Conservation (phyloP, 2,329 filamentous ascomycete genomes). For the Penicillium glabrum region DNA sequence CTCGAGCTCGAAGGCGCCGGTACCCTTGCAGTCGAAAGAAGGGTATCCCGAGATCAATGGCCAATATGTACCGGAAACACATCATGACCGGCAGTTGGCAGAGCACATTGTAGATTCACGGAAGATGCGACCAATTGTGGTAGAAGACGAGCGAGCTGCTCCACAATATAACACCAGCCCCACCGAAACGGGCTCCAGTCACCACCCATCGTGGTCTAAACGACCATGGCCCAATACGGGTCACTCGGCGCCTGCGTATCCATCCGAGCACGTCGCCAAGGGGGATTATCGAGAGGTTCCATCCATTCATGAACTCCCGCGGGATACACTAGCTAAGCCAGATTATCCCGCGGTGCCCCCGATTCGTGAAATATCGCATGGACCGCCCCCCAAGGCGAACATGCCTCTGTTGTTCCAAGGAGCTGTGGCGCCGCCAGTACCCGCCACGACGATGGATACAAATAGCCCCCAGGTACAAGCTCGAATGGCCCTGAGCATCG, state of each 20-base stretch:
- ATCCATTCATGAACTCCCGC: conserved; percentile 40
- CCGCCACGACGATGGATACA: conserved; percentile 37
- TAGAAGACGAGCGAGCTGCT: conserved; percentile 44
- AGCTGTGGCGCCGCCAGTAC: conserved; percentile 38
- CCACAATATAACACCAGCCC: conserved; percentile 44
- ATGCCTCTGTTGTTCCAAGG: conserved; percentile 37
- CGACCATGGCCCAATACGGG: conserved; percentile 37
- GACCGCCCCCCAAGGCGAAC: conserved; percentile 35
- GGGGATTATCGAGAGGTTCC: conserved; percentile 42
- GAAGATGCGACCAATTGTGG: conserved; percentile 47
- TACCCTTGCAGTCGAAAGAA: conserved; percentile 83
- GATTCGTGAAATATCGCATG: conserved; percentile 41
- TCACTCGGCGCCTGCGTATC: conserved; percentile 34
- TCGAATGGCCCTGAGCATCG: conserved; percentile 44
- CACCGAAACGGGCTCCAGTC: conserved; percentile 32
- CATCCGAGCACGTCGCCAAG: conserved; percentile 40
- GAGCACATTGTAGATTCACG: conserved; percentile 42
- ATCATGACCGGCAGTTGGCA: conserved; percentile 39
- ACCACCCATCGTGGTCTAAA: conserved; percentile 43
- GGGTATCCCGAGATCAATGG: conserved; percentile 44
- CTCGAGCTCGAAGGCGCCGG: conserved; percentile 64
- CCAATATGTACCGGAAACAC: conserved; percentile 41
- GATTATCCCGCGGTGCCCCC: conserved; percentile 44
- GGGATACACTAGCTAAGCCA: conserved; percentile 36
- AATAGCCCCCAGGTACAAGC: conserved; percentile 45